phyloP scores from a whole-genome alignment of 345 rosid species.

The Salix exigua region DNA sequence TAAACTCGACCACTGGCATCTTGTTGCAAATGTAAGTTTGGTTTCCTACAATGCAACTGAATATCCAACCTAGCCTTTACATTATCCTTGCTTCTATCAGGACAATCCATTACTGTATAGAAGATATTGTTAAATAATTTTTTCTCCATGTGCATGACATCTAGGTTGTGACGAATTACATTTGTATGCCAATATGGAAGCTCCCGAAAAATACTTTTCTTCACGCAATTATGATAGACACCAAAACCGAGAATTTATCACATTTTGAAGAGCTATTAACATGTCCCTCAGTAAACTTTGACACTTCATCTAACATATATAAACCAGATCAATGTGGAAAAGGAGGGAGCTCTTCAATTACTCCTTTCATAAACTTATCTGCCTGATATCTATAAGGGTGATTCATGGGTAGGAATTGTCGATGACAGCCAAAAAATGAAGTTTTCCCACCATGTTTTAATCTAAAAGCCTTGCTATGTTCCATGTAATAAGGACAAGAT shows the following conservation, averaged over 20 bases:
- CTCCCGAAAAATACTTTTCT: background rate
- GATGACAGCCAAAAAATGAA: background rate
- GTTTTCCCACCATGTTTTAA: background rate
- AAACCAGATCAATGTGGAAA: too few species aligned
- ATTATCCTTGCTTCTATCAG: background rate
- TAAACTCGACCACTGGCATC: background rate
- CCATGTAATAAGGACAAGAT: background rate
- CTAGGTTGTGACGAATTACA: background rate
- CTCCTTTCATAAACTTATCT: background rate
- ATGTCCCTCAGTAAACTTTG: background rate
- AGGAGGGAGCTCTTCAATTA: background rate
- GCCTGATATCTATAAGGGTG: background rate
- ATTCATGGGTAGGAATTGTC: background rate
- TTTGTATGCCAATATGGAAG: background rate
- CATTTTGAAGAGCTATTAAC: background rate
- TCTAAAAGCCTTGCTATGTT: background rate
- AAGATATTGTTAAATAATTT: background rate
- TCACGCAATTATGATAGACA: background rate
- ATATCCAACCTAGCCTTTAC: background rate
- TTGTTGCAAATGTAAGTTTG: background rate
- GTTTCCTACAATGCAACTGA: background rate
- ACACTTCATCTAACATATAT: too few species aligned
- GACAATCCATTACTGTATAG: background rate
- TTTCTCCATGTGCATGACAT: constrained; percentile 4
- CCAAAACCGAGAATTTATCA: background rate